Evolutionary conservation across 208 protist species (phyloP), one percentile per base, ranked within the genome.

Genomic region (Leishmania amazonensis): DNA sequence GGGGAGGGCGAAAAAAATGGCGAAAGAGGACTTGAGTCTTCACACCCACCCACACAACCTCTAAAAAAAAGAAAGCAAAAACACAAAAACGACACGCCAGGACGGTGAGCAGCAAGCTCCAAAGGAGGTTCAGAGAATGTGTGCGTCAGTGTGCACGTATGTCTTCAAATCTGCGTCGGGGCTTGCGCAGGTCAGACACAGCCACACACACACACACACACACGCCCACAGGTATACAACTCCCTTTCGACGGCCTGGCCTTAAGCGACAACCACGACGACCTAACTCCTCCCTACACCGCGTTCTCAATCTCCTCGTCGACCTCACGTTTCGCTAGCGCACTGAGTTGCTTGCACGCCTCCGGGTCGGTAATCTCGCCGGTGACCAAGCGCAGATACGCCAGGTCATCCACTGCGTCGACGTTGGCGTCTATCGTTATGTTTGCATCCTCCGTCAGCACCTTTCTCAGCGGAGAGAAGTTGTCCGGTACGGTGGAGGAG

Each of bases 301-400:
- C 15, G 0, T 24, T 40, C 40, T 67, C 40, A 1, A 19, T 19
- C 31, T 13, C 53, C 11, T 65, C 57, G 8, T 38, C 21, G 1
- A 19, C 1, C 28, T 77, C 60, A 21, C 60, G 28, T 0, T 53
- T 60, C 9, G 76, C 74, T 28, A 76, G 28, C 15, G 47, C 38
- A 17, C 71, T 74, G 7, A 85, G 76, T 38, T 81, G 76, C 31
- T 67, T 78, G 51, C 81, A 85, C 49, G 35, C 42, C 1, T 72
- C 21, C 3, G 58, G 58, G 19, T 68, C 49, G 0, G 57, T 47
- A 6, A 78, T 85, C 60, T 53, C 81, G 28, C 57, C 81, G 17
- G 76, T 57, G 47, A 85, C 73, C 21, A 81, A 57, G 15, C 81
- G 81, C 53, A 85, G 71, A 57, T 85, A 70, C 24, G 76, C 51